phyloP scores from a whole-genome alignment of 768 basidiomycete species.

The Podaxis rugospora region DNA sequence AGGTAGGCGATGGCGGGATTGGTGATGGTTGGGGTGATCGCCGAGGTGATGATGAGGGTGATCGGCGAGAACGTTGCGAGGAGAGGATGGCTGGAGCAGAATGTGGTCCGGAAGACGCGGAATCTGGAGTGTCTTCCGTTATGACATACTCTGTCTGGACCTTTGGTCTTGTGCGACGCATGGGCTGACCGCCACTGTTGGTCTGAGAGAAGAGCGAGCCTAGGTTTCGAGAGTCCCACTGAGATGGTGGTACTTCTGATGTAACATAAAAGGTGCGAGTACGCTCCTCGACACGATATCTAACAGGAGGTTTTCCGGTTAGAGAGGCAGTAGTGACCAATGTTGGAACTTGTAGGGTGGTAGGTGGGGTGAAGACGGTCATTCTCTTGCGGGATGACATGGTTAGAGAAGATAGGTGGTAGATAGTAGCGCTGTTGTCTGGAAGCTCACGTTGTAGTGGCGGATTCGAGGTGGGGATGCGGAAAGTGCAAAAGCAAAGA shows the following conservation, averaged over 20 bases:
- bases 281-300: conserved; percentile 45
- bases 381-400: conserved; percentile 34
- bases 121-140: conserved; percentile 16
- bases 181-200: conserved; percentile 25
- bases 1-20: conserved; percentile 14
- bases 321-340: conserved; percentile 16
- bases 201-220: conserved; percentile 36
- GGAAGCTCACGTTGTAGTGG: not conserved
- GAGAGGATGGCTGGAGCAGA: not conserved
- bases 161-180: conserved; percentile 28
- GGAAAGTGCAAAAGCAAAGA: not conserved
- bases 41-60: not conserved
- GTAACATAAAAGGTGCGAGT: conserved; percentile 42
- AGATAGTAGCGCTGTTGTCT: conserved; percentile 1
- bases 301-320: conserved; percentile 30
- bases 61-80: conserved; percentile 9
- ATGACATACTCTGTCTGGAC: conserved; percentile 24
- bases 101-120: not conserved
- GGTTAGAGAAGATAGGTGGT: not conserved
- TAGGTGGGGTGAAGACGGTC: conserved; percentile 32
- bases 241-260: conserved; percentile 36
- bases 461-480: not conserved
- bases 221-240: conserved; percentile 37
- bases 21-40: not conserved
- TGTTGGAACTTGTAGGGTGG: conserved; percentile 21